Evolutionary conservation across 1,284 basidiomycete genomes (phyloP).

Genomic region (Irpex sp.): DNA sequence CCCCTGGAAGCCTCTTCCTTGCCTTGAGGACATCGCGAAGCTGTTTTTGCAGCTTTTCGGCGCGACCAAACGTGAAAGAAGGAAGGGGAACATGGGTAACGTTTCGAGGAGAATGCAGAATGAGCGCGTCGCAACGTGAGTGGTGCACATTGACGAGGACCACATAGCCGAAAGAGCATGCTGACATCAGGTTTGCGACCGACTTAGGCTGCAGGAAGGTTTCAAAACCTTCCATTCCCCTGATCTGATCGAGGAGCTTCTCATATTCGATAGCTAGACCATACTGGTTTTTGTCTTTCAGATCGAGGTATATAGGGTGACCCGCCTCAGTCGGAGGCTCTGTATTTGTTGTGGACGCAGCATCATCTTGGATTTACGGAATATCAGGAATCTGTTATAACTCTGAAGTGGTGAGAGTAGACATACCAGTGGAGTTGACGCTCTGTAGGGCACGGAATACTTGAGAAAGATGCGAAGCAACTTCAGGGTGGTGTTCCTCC

Average conservation of each 20-base stretch:
- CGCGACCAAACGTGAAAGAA: not conserved
- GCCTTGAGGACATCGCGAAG: not conserved
- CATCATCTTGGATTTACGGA: too few species aligned
- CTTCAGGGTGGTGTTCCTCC: not conserved
- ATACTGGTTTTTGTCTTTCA: not conserved
- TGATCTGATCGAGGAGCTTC: not conserved
- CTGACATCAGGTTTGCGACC: not conserved
- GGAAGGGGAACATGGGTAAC: not conserved
- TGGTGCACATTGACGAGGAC: not conserved
- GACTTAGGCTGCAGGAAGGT: not conserved
- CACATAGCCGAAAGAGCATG: not conserved
- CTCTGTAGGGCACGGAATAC: not conserved
- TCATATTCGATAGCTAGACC: not conserved
- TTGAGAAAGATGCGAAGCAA: not conserved
- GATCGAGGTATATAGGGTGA: not conserved
- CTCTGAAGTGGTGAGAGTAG: too few species aligned
- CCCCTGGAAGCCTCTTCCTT: constrained; percentile 14
- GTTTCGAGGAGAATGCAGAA: not conserved
- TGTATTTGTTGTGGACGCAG: too few species aligned
- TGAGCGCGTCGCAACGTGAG: not conserved
- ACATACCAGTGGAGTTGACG: not conserved
- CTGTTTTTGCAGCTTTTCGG: not conserved
- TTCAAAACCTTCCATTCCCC: not conserved
- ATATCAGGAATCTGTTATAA: too few species aligned
- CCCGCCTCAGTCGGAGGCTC: too few species aligned